Percentiles rank a stretch among this genome's conserved stretches.
These are phyloP conservation scores for Aspergillus latus DNA, from an alignment of 2,329 filamentous ascomycete species.

Conservation along the genomic window DNA sequence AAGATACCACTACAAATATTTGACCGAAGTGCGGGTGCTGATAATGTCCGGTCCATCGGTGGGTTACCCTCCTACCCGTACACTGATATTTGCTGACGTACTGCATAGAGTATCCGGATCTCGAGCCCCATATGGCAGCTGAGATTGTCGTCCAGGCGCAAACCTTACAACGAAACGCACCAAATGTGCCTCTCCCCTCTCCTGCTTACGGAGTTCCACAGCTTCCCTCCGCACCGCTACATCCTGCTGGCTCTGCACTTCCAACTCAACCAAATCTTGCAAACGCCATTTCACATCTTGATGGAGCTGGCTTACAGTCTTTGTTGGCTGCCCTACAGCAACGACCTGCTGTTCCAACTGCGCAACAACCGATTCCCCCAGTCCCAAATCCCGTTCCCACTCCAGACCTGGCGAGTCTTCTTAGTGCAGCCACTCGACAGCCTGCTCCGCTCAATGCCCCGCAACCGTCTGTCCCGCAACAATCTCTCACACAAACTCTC, in stretches of 20 bases:
- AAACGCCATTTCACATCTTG: conserved; percentile 65
- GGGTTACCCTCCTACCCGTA: conserved; percentile 21
- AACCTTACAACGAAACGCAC: conserved; percentile 36
- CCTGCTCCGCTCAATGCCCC: conserved; percentile 31
- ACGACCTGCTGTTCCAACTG: conserved; percentile 36
- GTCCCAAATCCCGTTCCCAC: conserved; percentile 32
- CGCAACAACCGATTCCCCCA: conserved; percentile 37
- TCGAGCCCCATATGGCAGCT: conserved; percentile 75
- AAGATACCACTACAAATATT: conserved; percentile 84
- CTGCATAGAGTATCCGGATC: conserved; percentile 70
- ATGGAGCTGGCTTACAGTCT: conserved; percentile 67
- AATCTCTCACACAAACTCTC: conserved; percentile 11
- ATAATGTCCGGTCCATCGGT: conserved; percentile 76
- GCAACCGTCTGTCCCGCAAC: conserved; percentile 28
- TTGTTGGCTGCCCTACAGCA: conserved; percentile 62
- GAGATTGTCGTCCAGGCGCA: conserved; percentile 71
- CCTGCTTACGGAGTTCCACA: conserved; percentile 39
- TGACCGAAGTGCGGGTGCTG: conserved; percentile 70
- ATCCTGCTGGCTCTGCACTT: conserved; percentile 34
- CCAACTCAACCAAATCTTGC: conserved; percentile 56
- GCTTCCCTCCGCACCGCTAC: conserved; percentile 30
- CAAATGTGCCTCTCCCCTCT: conserved; percentile 36
- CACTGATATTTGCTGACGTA: conserved; percentile 15
- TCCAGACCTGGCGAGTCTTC: conserved; percentile 44
- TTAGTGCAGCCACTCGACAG: conserved; percentile 41